phyloP scores from a whole-genome alignment of 768 basidiomycete genomes.

The Naematelia encephala region DNA sequence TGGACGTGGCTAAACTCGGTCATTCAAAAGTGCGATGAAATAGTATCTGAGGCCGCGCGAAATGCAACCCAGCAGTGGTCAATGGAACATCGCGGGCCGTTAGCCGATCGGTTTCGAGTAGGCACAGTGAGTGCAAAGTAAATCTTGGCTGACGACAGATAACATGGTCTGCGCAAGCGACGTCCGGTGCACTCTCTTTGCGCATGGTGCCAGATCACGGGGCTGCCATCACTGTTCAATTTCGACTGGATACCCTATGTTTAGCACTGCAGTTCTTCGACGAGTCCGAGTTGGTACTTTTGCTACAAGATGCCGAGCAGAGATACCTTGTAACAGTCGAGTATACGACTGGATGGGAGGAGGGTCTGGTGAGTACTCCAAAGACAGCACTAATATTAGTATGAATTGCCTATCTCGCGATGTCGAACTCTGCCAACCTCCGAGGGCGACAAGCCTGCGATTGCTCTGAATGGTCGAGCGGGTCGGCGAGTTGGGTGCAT shows the following conservation, averaged over 20 bases:
- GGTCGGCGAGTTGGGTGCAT: slow-evolving; percentile 36
- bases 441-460: neutral
- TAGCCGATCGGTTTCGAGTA: neutral
- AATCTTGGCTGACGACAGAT: neutral
- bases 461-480: slow-evolving; percentile 31
- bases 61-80: neutral
- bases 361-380: neutral
- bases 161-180: neutral
- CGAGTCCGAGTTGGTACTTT: slow-evolving; percentile 26
- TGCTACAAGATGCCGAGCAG: slow-evolving; percentile 12
- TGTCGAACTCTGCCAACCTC: neutral
- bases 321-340: slow-evolving; percentile 20
- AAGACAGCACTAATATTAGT: neutral
- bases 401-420: neutral
- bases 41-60: slow-evolving; percentile 4
- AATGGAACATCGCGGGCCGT: neutral
- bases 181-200: neutral
- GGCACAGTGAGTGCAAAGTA: neutral
- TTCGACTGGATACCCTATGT: neutral
- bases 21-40: slow-evolving; percentile 5
- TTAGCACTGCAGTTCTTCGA: slow-evolving; percentile 35
- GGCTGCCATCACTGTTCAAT: neutral
- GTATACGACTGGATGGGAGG: slow-evolving; percentile 9
- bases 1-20: slow-evolving; percentile 33
- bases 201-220: neutral